Conservation (phyloP, 2,329 filamentous ascomycete species). For the Neonectria ditissima region DNA sequence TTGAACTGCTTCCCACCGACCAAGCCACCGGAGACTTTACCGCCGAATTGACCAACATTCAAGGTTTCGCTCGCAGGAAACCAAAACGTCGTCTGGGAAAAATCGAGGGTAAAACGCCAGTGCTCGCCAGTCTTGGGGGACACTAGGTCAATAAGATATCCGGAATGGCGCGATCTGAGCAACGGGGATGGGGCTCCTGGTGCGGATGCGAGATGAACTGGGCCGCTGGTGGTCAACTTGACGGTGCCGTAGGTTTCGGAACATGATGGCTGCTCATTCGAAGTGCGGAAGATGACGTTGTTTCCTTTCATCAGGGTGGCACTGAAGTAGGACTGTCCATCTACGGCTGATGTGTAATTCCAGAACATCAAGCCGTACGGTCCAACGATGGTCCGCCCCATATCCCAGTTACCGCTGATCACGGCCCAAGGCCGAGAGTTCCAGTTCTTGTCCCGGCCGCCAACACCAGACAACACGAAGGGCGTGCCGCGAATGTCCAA, state of each 20-base stretch:
- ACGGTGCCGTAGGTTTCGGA: slow-evolving; percentile 10
- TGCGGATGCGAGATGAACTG: slow-evolving; percentile 14
- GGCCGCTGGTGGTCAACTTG: slow-evolving; percentile 4
- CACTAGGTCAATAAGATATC: slow-evolving; percentile 19
- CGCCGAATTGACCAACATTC: slow-evolving; percentile 20
- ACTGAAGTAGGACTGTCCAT: slow-evolving; percentile 22
- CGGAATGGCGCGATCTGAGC: slow-evolving; percentile 19
- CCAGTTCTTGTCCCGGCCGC: slow-evolving; percentile 32
- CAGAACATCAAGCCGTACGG: slow-evolving; percentile 31
- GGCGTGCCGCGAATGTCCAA: slow-evolving; percentile 24
- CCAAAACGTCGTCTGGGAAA: slow-evolving; percentile 25
- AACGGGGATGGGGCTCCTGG: slow-evolving; percentile 11
- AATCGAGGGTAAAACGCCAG: slow-evolving; percentile 22
- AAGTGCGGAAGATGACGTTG: slow-evolving; percentile 13
- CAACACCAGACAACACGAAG: slow-evolving; percentile 23
- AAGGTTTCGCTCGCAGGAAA: slow-evolving; percentile 19
- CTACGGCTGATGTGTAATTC: slow-evolving; percentile 27
- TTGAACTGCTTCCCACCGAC: not conserved
- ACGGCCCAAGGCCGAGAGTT: slow-evolving; percentile 29
- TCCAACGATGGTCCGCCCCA: slow-evolving; percentile 25
- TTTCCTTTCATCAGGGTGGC: slow-evolving; percentile 15
- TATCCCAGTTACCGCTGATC: slow-evolving; percentile 30
- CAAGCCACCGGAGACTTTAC: slow-evolving; percentile 7
- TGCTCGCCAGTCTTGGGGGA: slow-evolving; percentile 17
- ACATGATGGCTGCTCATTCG: not conserved